Base-by-base conservation (phyloP, 2,329 filamentous ascomycete species). In the Diaporthe helianthi region DNA sequence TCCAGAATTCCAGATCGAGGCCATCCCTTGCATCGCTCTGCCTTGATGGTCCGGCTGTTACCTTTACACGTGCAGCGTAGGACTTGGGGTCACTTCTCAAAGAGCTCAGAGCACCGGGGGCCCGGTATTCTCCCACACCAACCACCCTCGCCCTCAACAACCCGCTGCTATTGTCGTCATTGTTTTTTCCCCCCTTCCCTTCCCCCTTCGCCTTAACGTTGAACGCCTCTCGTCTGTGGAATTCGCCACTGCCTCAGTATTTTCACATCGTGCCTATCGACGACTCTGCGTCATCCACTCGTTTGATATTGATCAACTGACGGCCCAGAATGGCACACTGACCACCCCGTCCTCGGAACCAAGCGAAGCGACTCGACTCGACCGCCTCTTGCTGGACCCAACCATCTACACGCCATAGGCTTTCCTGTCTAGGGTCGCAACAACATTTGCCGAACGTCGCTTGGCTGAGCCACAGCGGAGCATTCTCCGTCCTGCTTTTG, bases 211-310 rank as follows among this genome's bases (percentile, higher is more conserved):
- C 54, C 36, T 54, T 54, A 55, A 54, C 68, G 6, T 26, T 54
- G 54, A 55, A 54, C 68, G 6, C 6, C 38, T 29, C 44, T 17
- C 36, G 17, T 31, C 19, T 38, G 26, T 38, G 36, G 13, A 19
- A 24, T 38, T 19, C 36, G 54, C 36, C 36, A 58, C 8, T 10
- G 1, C 24, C 29, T 38, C 51, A 29, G 46, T 15, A 41, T 36
- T 31, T 19, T 12, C 22, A 36, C 19, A n/a, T 33, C 22, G 54
- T 29, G 24, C 53, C 55, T 22, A n/a, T 54, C 54, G 53, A 68
- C 65, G 52, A 58, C 8, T 36, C 55, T 53, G 65, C 68, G 49
- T 63, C 54, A 68, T 68, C 65, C 68, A 38, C 65, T 68, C 64
- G 65, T 70, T 70, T 64, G 52, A 44, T 51, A 70, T 19, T 38